Conservation (phyloP, 2,329 filamentous ascomycete species). For the Sclerotinia minor region DNA sequence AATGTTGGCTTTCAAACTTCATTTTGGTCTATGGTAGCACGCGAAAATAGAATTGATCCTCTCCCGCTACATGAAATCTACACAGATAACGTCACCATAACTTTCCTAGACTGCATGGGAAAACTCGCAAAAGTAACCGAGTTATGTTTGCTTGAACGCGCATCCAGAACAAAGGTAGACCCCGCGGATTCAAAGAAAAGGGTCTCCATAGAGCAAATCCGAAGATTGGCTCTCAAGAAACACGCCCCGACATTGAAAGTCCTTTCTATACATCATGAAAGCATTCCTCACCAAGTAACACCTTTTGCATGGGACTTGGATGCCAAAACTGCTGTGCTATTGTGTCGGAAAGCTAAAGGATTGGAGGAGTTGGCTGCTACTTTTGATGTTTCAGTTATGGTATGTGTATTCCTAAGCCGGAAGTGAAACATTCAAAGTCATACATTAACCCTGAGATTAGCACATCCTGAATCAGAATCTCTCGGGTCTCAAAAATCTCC, state of each 20-base stretch:
- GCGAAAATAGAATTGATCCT: slow-evolving; percentile 53
- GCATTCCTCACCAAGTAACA: slow-evolving; percentile 53
- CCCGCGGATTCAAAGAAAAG: slow-evolving; percentile 53
- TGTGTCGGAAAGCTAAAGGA: slow-evolving; percentile 51
- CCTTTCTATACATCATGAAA: slow-evolving; percentile 61
- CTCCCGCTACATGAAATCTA: slow-evolving; percentile 59
- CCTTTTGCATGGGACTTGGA: slow-evolving; percentile 58
- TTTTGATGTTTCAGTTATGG: slow-evolving; percentile 55
- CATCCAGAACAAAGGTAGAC: slow-evolving; percentile 52
- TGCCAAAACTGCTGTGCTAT: slow-evolving; percentile 54
- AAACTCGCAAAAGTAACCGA: slow-evolving; percentile 57
- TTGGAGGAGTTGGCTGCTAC: slow-evolving; percentile 58
- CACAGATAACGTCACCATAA: slow-evolving; percentile 60
- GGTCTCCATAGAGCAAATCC: slow-evolving; percentile 58
- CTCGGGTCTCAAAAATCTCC: slow-evolving; percentile 49
- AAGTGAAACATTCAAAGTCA: neutral
- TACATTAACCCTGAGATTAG: slow-evolving; percentile 42
- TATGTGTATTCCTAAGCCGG: slow-evolving; percentile 44
- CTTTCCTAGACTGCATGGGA: slow-evolving; percentile 56
- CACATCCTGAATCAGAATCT: slow-evolving; percentile 59
- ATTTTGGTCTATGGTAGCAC: slow-evolving; percentile 59
- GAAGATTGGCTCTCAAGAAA: slow-evolving; percentile 56
- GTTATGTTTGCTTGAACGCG: slow-evolving; percentile 59
- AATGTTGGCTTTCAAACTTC: slow-evolving; percentile 62
- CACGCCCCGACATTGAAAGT: slow-evolving; percentile 56